Evolutionary conservation across 2,329 filamentous ascomycete genomes (phyloP).

Genomic region (Juglanconis sp.): DNA sequence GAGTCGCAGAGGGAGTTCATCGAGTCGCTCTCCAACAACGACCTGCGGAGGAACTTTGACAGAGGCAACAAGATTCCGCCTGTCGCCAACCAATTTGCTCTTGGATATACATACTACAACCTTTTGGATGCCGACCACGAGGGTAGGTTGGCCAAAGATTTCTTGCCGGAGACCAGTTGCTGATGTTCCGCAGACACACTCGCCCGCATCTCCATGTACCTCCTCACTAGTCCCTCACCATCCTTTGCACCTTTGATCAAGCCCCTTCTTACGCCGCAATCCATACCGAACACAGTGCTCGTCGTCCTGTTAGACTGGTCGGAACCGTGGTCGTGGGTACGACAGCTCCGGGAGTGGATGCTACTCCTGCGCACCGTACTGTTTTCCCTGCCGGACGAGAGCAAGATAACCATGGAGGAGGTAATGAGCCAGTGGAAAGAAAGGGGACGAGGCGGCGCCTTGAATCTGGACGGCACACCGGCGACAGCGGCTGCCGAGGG

Average conservation of each 20-base stretch:
- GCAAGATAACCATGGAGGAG: conserved; percentile 82
- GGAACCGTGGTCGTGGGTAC: conserved; percentile 87
- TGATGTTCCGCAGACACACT: conserved; percentile 66
- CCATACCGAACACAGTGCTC: conserved; percentile 81
- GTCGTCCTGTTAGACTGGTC: conserved; percentile 95
- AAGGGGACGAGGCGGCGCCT: conserved; percentile 63
- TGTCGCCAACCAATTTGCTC: conserved; percentile 85
- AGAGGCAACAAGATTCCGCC: conserved; percentile 63
- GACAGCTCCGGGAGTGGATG: conserved; percentile 86
- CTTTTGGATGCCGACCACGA: conserved; percentile 92
- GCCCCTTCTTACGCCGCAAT: conserved; percentile 78
- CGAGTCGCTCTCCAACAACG: conserved; percentile 57
- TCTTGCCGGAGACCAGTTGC: not conserved
- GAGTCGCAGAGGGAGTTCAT: conserved; percentile 84
- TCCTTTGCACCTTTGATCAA: conserved; percentile 79
- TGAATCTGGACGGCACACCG: conserved; percentile 59
- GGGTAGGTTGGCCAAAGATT: conserved; percentile 56
- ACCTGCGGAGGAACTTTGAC: conserved; percentile 51
- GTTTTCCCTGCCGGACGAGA: conserved; percentile 68
- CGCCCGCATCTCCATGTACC: conserved; percentile 83
- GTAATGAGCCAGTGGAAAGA: conserved; percentile 78
- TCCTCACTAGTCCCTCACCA: conserved; percentile 79
- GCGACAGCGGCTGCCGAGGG: conserved; percentile 59
- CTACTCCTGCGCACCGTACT: conserved; percentile 76
- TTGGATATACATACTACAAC: conserved; percentile 94